Conservation (phyloP, 2,329 filamentous ascomycete species). For the Ophiocordyceps camponoti-rufipedis region DNA sequence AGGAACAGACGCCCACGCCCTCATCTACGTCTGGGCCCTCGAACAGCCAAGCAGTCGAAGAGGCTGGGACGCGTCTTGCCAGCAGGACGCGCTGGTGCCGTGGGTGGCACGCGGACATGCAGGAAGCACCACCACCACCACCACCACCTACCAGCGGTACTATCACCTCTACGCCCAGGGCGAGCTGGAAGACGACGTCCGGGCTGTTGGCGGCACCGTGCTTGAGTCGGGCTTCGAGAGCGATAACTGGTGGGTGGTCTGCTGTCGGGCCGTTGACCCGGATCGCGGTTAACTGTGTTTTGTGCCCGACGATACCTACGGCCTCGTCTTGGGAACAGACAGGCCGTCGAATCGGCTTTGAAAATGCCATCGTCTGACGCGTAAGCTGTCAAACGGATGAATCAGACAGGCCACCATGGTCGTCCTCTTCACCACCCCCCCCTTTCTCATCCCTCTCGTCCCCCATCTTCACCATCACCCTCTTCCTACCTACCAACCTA, state of each 20-base stretch:
- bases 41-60: constrained; percentile 76
- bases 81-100: constrained; percentile 87
- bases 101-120: constrained; percentile 41
- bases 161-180: constrained; percentile 84
- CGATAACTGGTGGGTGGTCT: constrained; percentile 95
- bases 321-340: too few species aligned
- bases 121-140: constrained; percentile 20
- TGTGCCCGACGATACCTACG: too few species aligned
- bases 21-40: constrained; percentile 90
- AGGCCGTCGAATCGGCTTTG: too few species aligned
- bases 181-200: constrained; percentile 69
- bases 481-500: too few species aligned
- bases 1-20: constrained; percentile 42
- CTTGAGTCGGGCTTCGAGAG: constrained; percentile 78
- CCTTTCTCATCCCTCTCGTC: too few species aligned
- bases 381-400: too few species aligned
- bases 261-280: constrained; percentile 7
- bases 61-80: constrained; percentile 69
- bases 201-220: constrained; percentile 54
- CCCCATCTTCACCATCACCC: too few species aligned
- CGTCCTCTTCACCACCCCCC: too few species aligned
- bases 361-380: too few species aligned
- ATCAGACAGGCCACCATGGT: too few species aligned
- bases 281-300: neutral
- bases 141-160: constrained; percentile 61